These are phyloP conservation scores for Waitea zeae DNA, from an alignment of 1,284 basidiomycete species.

Conservation along the genomic window DNA sequence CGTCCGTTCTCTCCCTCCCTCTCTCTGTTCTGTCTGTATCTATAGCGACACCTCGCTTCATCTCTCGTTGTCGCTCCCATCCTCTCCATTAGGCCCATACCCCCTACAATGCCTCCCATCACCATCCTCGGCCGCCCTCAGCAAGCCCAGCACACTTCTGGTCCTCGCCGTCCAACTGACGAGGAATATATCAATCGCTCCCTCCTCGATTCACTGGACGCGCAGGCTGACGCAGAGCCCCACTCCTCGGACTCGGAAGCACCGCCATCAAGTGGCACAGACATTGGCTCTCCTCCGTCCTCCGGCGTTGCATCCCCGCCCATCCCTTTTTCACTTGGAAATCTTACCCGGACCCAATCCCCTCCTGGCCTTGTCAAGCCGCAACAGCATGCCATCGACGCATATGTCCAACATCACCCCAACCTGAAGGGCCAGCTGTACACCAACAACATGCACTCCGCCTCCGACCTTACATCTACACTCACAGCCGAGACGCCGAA, in stretches of 20 bases:
- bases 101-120: slow-evolving; percentile 48
- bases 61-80: slow-evolving; percentile 13
- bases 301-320: slow-evolving; percentile 34
- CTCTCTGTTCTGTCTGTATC: too few species aligned
- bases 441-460: slow-evolving; percentile 24
- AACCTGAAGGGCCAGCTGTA: slow-evolving; percentile 17
- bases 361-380: too few species aligned
- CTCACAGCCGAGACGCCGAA: too few species aligned
- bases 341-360: slow-evolving; percentile 16
- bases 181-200: slow-evolving; percentile 74
- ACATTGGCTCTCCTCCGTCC: too few species aligned
- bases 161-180: slow-evolving; percentile 33
- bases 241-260: slow-evolving; percentile 35
- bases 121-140: slow-evolving; percentile 18
- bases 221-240: slow-evolving; percentile 63
- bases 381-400: too few species aligned
- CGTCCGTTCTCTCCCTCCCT: too few species aligned
- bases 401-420: slow-evolving; percentile 1
- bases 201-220: slow-evolving; percentile 61
- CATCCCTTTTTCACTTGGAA: too few species aligned
- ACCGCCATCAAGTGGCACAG: slow-evolving; percentile 26
- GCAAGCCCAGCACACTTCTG: too few species aligned
- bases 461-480: slow-evolving; percentile 20
- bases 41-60: too few species aligned
- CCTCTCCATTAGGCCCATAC: slow-evolving; percentile 11